Base-by-base conservation (phyloP, 139 green algal genomes). In the Chloropicon primus region DNA sequence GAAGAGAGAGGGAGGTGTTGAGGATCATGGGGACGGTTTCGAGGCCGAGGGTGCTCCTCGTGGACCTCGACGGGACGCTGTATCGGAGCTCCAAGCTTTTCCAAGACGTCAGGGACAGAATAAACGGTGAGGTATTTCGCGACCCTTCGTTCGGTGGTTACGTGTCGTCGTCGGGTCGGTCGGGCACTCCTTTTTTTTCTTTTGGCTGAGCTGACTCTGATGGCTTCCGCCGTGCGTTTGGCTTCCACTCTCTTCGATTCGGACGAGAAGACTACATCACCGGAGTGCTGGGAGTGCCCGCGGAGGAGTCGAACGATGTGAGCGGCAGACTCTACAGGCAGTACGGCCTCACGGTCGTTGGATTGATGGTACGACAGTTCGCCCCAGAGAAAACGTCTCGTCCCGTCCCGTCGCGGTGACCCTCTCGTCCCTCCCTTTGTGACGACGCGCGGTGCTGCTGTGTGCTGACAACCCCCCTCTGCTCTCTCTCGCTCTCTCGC, bases 261-360 rank as follows among this genome's bases (percentile, higher is more conserved):
- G 72, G 72, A 23, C 53, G 26, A 2, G 72, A 3, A 90, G 86
- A 62, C 0, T 94, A 92, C 77, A 91, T 93, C 82, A 54, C 82
- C 0, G 53, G 88, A 22, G 77, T 84, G 25, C 77, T 94, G 23
- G 73, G 76, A 5, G 77, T 94, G 21, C 74, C 83, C 1, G 3
- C 77, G 1, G 82, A 89, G 0, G 72, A 87, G 17, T 86, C 89
- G 2, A 73, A 82, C 3, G 76, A 85, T 2, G 25, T 81, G 1
- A 88, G 84, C 5, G 29, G 82, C 5, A 71, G 88, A 23, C 71
- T 86, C 0, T 95, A 95, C 77, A 75, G 85, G 0, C 76, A 85
- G 25, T 82, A 90, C 72, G 90, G 90, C 24, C 94, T 90, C 0
- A 94, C 89, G 0, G 75, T 92, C 72, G 86, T 85, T 24, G 89